phyloP scores from a whole-genome alignment of 1,139 yeast species.

The Geotrichum cucujoidarum region DNA sequence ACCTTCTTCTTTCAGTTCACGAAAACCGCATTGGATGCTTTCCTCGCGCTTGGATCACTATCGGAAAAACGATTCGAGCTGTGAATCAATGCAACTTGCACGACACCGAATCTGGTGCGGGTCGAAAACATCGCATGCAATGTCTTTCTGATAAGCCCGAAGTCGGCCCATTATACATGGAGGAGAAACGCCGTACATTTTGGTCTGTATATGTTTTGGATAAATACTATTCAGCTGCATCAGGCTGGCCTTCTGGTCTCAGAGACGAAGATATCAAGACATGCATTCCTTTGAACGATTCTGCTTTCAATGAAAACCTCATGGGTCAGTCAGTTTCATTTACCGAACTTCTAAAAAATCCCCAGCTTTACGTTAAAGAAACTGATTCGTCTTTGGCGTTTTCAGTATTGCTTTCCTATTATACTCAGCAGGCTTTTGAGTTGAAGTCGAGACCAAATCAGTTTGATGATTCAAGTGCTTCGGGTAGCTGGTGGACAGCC shows the following conservation, averaged over 20 bases:
- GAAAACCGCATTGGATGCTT: slow-evolving; percentile 30
- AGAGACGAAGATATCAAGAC: slow-evolving; percentile 26
- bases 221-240: slow-evolving; percentile 29
- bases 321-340: slow-evolving; percentile 16
- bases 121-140: too few relatives aligned
- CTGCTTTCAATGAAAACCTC: slow-evolving; percentile 18
- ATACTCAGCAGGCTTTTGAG: slow-evolving; percentile 13
- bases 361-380: slow-evolving; percentile 16
- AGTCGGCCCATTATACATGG: slow-evolving; percentile 25
- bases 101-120: slow-evolving; percentile 22
- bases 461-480: slow-evolving; percentile 18
- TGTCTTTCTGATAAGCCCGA: too few relatives aligned
- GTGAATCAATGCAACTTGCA: slow-evolving; percentile 28
- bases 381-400: slow-evolving; percentile 9
- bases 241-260: slow-evolving; percentile 31
- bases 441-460: slow-evolving; percentile 15
- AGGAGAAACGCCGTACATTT: slow-evolving; percentile 32
- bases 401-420: slow-evolving; percentile 12
- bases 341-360: slow-evolving; percentile 19
- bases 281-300: slow-evolving; percentile 30
- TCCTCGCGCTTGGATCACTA: slow-evolving; percentile 34
- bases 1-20: slow-evolving; percentile 26
- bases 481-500: slow-evolving; percentile 26
- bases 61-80: slow-evolving; percentile 30
- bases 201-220: slow-evolving; percentile 32